Percentiles rank a stretch among this genome's conserved stretches.
Conservation (phyloP, 2,329 filamentous ascomycete genomes). For the Fusarium albidum region DNA sequence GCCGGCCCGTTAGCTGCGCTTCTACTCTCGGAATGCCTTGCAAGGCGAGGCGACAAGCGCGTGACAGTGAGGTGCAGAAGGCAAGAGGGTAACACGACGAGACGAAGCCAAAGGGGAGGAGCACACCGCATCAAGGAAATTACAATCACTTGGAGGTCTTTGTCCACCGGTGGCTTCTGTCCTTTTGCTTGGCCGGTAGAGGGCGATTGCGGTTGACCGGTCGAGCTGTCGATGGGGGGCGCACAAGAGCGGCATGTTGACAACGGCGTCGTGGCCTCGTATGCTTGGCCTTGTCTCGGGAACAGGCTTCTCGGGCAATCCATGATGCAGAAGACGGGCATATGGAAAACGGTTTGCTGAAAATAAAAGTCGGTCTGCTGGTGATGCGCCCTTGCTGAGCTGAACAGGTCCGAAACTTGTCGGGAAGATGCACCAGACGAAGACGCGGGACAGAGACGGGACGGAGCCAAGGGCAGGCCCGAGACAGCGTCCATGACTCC, state of each 20-base stretch:
- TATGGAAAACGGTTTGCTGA: constrained; percentile 6
- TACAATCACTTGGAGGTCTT: constrained; percentile 1
- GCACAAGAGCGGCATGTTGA: constrained; percentile 26
- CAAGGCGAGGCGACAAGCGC: constrained; percentile 11
- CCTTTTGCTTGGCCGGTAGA: constrained; percentile 11
- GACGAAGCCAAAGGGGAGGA: constrained; percentile 10
- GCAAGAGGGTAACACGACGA: constrained; percentile 32
- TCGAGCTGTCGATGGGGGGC: constrained; percentile 20
- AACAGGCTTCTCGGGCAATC: constrained; percentile 6
- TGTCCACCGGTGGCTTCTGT: constrained; percentile 1
- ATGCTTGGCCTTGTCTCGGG: constrained; percentile 23
- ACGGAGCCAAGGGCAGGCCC: neutral
- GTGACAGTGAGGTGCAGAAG: constrained; percentile 15
- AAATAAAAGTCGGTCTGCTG: constrained; percentile 24
- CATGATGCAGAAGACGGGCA: constrained; percentile 16
- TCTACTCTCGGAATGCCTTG: constrained; percentile 6
- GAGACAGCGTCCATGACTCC: neutral
- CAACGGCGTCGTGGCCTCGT: constrained; percentile 16
- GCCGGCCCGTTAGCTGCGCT: neutral
- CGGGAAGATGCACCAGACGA: constrained; percentile 25
- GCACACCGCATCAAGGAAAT: constrained; percentile 18
- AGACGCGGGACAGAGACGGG: constrained; percentile 9
- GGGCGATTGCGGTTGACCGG: constrained; percentile 29
- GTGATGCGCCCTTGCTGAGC: constrained; percentile 5
- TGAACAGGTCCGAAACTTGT: constrained; percentile 19